Evolutionary conservation across 129 eudicot genomes (phyloP).

Genomic region (Flaveria ramosissima): DNA sequence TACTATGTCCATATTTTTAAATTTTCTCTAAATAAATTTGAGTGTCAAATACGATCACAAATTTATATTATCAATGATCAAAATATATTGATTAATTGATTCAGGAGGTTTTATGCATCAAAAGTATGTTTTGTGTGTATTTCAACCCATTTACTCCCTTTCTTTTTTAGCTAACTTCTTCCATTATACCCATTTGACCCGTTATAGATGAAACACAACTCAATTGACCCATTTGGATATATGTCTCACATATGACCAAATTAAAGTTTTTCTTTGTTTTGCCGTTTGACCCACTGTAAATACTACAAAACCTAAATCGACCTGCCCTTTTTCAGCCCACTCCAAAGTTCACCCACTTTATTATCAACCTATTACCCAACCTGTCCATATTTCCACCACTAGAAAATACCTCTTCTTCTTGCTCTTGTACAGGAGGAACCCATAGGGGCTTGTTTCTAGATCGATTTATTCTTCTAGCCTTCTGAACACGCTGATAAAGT

Average conservation of each 20-base stretch:
- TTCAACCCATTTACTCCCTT: background rate
- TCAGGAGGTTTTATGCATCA: background rate
- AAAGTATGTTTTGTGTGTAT: background rate
- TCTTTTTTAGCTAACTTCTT: background rate
- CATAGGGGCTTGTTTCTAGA: slow-evolving; percentile 94
- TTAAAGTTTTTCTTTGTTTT: background rate
- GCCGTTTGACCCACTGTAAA: background rate
- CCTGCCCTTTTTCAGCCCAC: background rate
- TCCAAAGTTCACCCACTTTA: slow-evolving; percentile 11
- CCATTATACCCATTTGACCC: background rate
- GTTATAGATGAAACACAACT: background rate
- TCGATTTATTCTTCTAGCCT: slow-evolving; percentile 93
- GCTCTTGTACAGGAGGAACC: slow-evolving; percentile 95
- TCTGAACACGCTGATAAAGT: slow-evolving; percentile 94
- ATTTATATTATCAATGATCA: background rate
- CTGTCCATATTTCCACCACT: background rate
- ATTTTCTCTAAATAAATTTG: background rate
- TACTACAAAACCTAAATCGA: background rate
- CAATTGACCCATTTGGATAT: background rate
- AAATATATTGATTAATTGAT: background rate
- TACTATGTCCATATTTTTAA: background rate
- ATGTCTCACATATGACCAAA: background rate
- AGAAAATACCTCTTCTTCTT: slow-evolving; percentile 85
- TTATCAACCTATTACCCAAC: slow-evolving; percentile 14
- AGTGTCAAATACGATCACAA: background rate